Base-by-base conservation (phyloP, 495 filamentous ascomycete species). In the Xylaria acuta region DNA sequence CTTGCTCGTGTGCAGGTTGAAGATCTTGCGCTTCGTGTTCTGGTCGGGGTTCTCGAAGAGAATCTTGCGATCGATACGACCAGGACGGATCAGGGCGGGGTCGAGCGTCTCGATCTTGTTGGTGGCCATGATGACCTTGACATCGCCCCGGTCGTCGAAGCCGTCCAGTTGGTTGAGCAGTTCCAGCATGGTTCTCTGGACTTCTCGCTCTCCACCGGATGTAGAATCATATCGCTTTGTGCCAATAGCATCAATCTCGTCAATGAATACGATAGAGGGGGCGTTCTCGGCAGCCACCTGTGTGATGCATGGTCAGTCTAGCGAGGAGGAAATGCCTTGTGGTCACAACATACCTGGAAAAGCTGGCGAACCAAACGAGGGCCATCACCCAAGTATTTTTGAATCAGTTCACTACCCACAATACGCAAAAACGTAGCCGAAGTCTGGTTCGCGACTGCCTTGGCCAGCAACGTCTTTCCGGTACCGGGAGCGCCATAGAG, bases 101-200 rank as follows among this genome's bases (percentile, higher is more conserved):
- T 99, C 96, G 34, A 99, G 86, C 4, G 94, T 97, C 78, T 99
- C 96, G 73, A 99, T 99, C 88, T 99, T 99, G 89, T 99, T 99
- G 63, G 96, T 99, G 22, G 96, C 96, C 93, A 99, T 97, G 82
- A 99, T 94, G 66, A 99, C 96, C 87, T 99, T 99, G 81, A 99
- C 97, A 81, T 99, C 96, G 73, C 96, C 96, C 74, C 96, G 92
- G 82, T 99, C 96, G 82, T 99, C 96, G 83, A 99, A 99, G 70
- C 96, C 96, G 80, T 99, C 96, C 20, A 99, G 90, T 82, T 99
- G 96, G 82, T 99, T 99, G 51, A 99, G 90, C 62, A 99, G 88
- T 80, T 99, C 96, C 83, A 99, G 85, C 96, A 99, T 99, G 60
- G 96, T 99, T 75, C 96, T 90, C 85, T 99, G 96, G 30, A 99